Evolutionary conservation across 2,329 filamentous ascomycete genomes (phyloP).

Genomic region (Colletotrichum acutatum): DNA sequence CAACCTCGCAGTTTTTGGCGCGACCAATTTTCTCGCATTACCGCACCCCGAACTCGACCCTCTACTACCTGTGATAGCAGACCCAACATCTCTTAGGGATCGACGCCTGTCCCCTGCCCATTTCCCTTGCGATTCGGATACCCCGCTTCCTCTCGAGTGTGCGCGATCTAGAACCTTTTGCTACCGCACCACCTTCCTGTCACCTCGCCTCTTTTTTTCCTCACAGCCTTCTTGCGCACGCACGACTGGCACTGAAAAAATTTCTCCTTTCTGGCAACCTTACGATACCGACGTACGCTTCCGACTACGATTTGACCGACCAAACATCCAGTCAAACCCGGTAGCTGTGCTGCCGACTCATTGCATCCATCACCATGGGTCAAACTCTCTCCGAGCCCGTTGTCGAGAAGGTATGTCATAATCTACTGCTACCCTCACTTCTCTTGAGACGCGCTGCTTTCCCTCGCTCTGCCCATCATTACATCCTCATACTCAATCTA

Average conservation of each 20-base stretch:
- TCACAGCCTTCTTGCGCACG: constrained; percentile 30
- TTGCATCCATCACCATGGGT: constrained; percentile 75
- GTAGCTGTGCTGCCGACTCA: constrained; percentile 45
- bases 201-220: constrained; percentile 16
- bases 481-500: neutral
- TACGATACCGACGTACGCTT: constrained; percentile 7
- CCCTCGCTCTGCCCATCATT: neutral
- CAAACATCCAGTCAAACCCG: constrained; percentile 21
- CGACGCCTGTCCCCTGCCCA: constrained; percentile 33
- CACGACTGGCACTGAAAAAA: constrained; percentile 32
- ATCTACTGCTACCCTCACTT: neutral
- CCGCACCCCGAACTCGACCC: constrained; percentile 17
- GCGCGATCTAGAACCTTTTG: constrained; percentile 39
- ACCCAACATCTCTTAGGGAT: constrained; percentile 18
- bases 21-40: neutral
- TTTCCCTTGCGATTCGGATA: constrained; percentile 37
- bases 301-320: constrained; percentile 24
- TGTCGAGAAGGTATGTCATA: constrained; percentile 89
- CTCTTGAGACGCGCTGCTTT: neutral
- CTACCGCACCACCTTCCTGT: constrained; percentile 33
- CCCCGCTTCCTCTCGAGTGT: constrained; percentile 39
- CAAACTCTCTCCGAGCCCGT: constrained; percentile 99
- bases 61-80: constrained; percentile 1
- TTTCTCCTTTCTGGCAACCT: neutral
- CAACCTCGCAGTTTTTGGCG: constrained; percentile 19